These are phyloP conservation scores for Talaromyces sp. DNA, from an alignment of 2,329 filamentous ascomycete species.

Conservation along the genomic window DNA sequence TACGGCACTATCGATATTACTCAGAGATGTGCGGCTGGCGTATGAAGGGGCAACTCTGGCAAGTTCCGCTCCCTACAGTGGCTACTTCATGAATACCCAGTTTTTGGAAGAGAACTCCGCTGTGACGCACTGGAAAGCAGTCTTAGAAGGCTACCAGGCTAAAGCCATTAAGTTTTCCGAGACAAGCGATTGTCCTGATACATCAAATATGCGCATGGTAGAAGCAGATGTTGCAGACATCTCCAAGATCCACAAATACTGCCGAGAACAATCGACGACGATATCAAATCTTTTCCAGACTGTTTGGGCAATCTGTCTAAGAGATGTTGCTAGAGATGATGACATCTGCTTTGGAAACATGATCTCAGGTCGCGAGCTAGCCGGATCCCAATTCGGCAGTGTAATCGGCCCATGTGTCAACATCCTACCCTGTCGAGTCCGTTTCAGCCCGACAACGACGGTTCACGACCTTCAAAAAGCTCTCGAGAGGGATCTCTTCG, in stretches of 20 bases:
- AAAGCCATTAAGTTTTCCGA: background rate
- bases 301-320: background rate
- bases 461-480: background rate
- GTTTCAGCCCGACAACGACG: background rate
- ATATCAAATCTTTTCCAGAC: background rate
- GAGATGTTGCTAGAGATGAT: background rate
- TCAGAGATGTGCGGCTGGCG: background rate
- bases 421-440: background rate
- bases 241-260: background rate
- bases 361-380: background rate
- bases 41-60: background rate
- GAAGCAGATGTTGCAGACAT: background rate
- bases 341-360: background rate
- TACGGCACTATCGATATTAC: background rate
- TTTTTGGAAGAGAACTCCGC: background rate
- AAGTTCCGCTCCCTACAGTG: background rate
- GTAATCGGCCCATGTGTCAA: background rate
- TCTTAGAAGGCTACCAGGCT: background rate
- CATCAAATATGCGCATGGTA: background rate
- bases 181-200: background rate
- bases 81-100: background rate
- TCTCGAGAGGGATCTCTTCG: background rate
- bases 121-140: background rate
- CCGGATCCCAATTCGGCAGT: background rate
- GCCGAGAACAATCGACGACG: background rate